These are phyloP conservation scores for Odontarrhena argentea DNA, from an alignment of 345 rosid genomes.

Conservation along the genomic window DNA sequence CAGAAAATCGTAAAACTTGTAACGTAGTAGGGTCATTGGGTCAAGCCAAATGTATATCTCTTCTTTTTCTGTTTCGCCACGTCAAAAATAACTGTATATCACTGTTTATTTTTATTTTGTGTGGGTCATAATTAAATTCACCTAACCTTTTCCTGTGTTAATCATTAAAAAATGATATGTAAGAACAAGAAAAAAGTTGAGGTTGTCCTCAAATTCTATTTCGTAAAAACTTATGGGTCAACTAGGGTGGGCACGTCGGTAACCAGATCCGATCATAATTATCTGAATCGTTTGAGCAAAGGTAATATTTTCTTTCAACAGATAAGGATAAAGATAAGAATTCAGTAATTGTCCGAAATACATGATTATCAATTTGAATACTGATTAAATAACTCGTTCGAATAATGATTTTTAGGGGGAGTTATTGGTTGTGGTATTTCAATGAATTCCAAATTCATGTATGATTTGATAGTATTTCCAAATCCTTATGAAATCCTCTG, in stretches of 20 bases:
- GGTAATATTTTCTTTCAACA: no score
- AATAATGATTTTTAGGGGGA: no score
- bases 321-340: no score
- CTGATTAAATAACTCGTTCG: no score
- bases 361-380: no score
- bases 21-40: constrained; percentile 33
- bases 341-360: no score
- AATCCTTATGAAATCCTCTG: no score
- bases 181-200: constrained; percentile 14
- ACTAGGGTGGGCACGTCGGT: neutral
- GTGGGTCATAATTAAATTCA: constrained; percentile 17
- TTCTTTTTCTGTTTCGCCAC: neutral
- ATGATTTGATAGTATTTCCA: no score
- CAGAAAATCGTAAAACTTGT: constrained; percentile 5
- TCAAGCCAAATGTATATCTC: neutral
- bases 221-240: constrained; percentile 27
- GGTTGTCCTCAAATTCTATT: constrained; percentile 20
- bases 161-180: constrained; percentile 30
- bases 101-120: neutral
- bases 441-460: no score
- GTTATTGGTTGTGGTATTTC: no score
- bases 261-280: no score
- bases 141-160: constrained; percentile 13
- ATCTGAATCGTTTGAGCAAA: no score
- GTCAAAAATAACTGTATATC: neutral